Conservation (phyloP, 2,329 filamentous ascomycete species). For the Colletotrichum lupini region DNA sequence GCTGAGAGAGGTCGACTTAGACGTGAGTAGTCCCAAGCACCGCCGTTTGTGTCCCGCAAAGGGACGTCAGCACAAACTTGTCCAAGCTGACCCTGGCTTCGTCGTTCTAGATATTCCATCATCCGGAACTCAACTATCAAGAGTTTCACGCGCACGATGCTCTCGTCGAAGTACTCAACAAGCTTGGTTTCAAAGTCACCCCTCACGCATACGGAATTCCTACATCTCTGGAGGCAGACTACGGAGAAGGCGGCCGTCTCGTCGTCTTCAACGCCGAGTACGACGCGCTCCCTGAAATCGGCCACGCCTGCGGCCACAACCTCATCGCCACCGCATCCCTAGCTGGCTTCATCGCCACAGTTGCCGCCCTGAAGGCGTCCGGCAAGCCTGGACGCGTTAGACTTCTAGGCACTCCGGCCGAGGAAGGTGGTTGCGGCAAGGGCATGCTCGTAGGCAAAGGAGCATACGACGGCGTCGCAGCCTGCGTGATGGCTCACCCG, state of each 20-base stretch:
- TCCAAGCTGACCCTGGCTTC: too few species aligned
- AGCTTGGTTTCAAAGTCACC: constrained; percentile 52
- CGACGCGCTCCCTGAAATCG: constrained; percentile 48
- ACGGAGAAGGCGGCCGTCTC: constrained; percentile 49
- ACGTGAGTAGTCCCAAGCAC: too few species aligned
- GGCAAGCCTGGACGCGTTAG: neutral
- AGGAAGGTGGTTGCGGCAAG: constrained; percentile 54
- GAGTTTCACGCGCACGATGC: constrained; percentile 54
- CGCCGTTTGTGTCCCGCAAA: too few species aligned
- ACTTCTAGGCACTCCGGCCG: constrained; percentile 38
- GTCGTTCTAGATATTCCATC: too few species aligned
- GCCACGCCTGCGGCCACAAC: constrained; percentile 49
- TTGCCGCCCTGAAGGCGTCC: constrained; percentile 8
- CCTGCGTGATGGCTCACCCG: too few species aligned
- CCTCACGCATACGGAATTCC: constrained; percentile 51
- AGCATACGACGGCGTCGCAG: too few species aligned
- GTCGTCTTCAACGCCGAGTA: constrained; percentile 53
- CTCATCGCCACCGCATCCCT: constrained; percentile 44
- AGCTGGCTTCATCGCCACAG: constrained; percentile 46
- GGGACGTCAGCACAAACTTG: too few species aligned
- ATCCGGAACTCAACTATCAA: constrained; percentile 41
- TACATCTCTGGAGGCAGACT: constrained; percentile 56
- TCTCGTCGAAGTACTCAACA: constrained; percentile 49
- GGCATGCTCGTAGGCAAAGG: constrained; percentile 42
- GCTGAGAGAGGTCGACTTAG: too few species aligned